Conservation (phyloP, 148 eudicot species). For the Spergularia marina region DNA sequence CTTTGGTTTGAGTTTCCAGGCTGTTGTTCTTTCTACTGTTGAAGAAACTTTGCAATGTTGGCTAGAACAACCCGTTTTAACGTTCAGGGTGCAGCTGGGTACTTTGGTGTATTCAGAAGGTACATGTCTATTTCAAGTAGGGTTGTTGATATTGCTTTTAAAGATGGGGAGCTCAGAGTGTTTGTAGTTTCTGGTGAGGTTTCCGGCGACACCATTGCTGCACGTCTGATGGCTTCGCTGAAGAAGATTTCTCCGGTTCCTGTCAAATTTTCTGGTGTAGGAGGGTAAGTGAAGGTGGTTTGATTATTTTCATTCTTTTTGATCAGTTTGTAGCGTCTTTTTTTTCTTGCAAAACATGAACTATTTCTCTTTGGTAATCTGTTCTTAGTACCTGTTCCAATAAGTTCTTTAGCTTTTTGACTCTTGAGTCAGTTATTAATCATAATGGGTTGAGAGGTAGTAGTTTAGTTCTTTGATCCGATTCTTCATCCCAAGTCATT, state of each 20-base stretch:
- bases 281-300: conserved; percentile 54
- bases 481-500: too few relatives aligned
- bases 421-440: neutral
- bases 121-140: conserved; percentile 45
- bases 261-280: conserved; percentile 75
- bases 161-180: conserved; percentile 86
- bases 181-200: conserved; percentile 93
- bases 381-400: neutral
- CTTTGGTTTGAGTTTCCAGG: neutral
- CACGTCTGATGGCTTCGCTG: conserved; percentile 78
- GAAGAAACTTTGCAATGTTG: conserved; percentile 18
- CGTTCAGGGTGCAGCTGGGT: conserved; percentile 15
- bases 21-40: neutral
- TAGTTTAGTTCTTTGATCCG: neutral
- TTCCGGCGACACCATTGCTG: conserved; percentile 84
- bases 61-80: conserved; percentile 14
- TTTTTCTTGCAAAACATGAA: neutral
- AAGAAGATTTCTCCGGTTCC: conserved; percentile 71
- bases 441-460: neutral
- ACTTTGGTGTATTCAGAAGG: conserved; percentile 34
- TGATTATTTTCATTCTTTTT: neutral
- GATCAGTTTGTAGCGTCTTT: neutral
- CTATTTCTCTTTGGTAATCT: neutral
- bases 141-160: conserved; percentile 62
- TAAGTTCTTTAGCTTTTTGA: neutral